Evolutionary conservation across 306 rosid species (phyloP), one percentile per base, ranked within the genome.

Genomic region (Morella rubra): DNA sequence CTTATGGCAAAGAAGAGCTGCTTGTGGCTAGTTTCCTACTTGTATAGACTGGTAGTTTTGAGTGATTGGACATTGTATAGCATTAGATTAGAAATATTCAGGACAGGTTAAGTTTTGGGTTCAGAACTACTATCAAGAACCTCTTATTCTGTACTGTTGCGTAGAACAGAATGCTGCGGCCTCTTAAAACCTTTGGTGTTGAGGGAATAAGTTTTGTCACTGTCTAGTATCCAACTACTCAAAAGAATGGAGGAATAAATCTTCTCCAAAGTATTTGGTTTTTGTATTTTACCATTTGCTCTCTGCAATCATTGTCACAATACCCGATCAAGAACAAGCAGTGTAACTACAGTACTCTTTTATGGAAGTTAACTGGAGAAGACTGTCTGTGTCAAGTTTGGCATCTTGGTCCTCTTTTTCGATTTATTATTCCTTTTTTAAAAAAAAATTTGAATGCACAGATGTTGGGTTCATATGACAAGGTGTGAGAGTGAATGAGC

Each of bases 31-130:
- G 15, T 11, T 66, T 66, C 50, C 71, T 66, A 5, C 46, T 66
- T 66, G 46, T 66, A 66, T 42, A 66, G 46, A 66, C 71, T 66
- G 24, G 6, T 62, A 62, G 69, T 18, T 41, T 32, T 65, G 50
- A 18, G 71, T 44, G 13, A 42, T 66, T 66, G 71, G 12, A 66
- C 40, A 47, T 66, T 66, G 71, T 66, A 66, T 49, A 66, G 71
- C 50, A 42, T 66, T 66, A 42, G 71, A 41, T 66, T 66, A 66
- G 50, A 42, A 16, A 66, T 42, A 66, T 66, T 66, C 71, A 66
- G 15, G 50, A 66, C 18, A 66, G 24, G 9, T 20, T 2, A 66
- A 66, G 71, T 41, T 44, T 65, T n/a, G 41, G 71, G 71, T 66
- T 66, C 49, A 42, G 41, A 16, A 65, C 64, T 22, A 41, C 19